Base-by-base conservation (phyloP, 1,284 basidiomycete species). In the Pseudomicrostroma phylloplanum region DNA sequence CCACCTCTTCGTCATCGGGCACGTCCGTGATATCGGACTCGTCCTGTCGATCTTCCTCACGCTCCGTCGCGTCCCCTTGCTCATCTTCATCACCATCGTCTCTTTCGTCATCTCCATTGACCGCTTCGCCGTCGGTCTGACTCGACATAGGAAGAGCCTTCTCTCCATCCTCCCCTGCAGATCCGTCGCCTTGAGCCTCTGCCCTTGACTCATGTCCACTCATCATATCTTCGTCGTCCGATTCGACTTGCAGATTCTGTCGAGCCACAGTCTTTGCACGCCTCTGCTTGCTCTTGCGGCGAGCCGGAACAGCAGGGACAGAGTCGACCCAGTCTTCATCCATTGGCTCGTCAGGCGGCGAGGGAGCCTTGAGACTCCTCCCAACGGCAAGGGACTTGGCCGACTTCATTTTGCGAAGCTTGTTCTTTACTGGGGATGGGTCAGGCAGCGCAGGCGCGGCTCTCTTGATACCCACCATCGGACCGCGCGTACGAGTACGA, bases 1-100 rank as follows among this genome's bases (percentile, higher is more conserved):
- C 57, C 43, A 42, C 57, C 17, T 59, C 60, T 11, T 59, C 42
- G 53, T 57, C 58, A 39, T 55, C 39, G 9, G 25, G 23, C 12
- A 17, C 36, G 6, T 21, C 23, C 12, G 56, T 51, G 36, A 21
- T 40, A n/a, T 60, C 51, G 4, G 39, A 48, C 8, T 60, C 58
- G 51, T 15, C 36, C 54, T 53, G n/a, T 49, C 58, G 57, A 61
- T 60, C 13, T 23, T 6, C 51, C 0, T 9, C 26, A 9, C 21
- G 51, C 57, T 6, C 1, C 11, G 8, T 49, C 36, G 26, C 41
- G 3, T 48, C 39, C 17, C 56, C 59, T 23, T 56, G 54, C 19
- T 48, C 30, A 25, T 61, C 40, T 19, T 55, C 30, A 8, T 43
- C 59, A 8, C n/a, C 54, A 46, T 56, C 59, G 46, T 39, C 59